A percentile compares a stretch with the other conserved stretches of the same genome.
phyloP scores from a whole-genome alignment of 2,329 filamentous ascomycete genomes.

The Polytolypa hystricis region DNA sequence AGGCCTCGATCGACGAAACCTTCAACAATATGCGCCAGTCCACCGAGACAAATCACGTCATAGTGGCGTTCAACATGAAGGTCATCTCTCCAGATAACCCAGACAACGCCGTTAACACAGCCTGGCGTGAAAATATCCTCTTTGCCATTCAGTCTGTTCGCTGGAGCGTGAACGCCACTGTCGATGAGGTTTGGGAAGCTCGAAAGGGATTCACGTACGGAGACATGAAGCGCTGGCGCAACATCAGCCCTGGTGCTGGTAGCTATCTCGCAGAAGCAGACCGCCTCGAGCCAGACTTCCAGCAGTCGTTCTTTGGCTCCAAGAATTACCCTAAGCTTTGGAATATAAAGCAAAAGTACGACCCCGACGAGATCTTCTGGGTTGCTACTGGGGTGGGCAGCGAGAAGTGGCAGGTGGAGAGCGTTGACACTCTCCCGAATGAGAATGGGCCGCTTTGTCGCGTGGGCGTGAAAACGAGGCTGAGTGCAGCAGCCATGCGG shows the following conservation, averaged over 20 bases:
- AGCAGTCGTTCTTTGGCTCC: slow-evolving; percentile 14
- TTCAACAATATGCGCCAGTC: slow-evolving; percentile 3
- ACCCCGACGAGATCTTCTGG: slow-evolving; percentile 12
- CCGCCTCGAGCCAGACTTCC: slow-evolving; percentile 14
- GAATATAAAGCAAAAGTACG: slow-evolving; percentile 19
- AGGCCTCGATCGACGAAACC: slow-evolving; percentile 1
- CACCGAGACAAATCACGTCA: slow-evolving; percentile 2
- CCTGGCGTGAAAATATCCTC: slow-evolving; percentile 9
- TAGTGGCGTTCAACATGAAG: slow-evolving; percentile 4
- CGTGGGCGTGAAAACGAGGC: not conserved
- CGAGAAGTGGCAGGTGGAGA: slow-evolving; percentile 5
- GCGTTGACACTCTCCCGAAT: not conserved
- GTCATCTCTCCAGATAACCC: slow-evolving; percentile 1
- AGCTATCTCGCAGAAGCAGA: slow-evolving; percentile 14
- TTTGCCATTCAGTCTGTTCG: slow-evolving; percentile 1
- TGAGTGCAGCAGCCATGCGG: no score
- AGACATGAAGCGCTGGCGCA: slow-evolving; percentile 13
- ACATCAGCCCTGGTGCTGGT: slow-evolving; percentile 8
- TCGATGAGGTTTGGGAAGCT: slow-evolving; percentile 15
- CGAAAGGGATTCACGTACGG: slow-evolving; percentile 23
- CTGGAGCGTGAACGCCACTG: slow-evolving; percentile 6
- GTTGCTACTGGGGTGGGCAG: slow-evolving; percentile 2
- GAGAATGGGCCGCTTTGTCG: slow-evolving; percentile 5
- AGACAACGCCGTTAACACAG: slow-evolving; percentile 4
- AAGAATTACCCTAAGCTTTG: slow-evolving; percentile 17